Evolutionary conservation across 2,329 filamentous ascomycete species (phyloP).

Genomic region (Talaromyces sp.): DNA sequence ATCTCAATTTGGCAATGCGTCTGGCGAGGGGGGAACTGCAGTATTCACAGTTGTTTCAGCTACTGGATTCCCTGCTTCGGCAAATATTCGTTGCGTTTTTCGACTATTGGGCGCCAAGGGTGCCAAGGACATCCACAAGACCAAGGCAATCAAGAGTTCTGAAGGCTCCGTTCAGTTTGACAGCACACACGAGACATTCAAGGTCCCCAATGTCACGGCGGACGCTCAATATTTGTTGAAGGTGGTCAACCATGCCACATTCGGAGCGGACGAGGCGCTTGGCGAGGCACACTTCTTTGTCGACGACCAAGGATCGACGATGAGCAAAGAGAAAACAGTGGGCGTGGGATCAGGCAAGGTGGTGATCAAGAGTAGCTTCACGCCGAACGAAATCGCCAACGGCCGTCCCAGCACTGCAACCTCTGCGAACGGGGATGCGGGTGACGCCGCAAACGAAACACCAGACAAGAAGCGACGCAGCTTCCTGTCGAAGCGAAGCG

Average conservation of each 20-base stretch:
- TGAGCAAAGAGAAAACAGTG: conserved; percentile 65
- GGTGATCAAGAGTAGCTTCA: conserved; percentile 67
- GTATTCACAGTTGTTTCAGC: conserved; percentile 75
- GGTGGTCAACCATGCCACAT: conserved; percentile 78
- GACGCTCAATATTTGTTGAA: conserved; percentile 82
- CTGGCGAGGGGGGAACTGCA: conserved; percentile 65
- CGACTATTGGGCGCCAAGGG: conserved; percentile 61
- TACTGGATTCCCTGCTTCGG: conserved; percentile 65
- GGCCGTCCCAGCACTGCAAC: conserved; percentile 31
- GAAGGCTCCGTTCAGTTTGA: conserved; percentile 63
- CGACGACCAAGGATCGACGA: conserved; percentile 65
- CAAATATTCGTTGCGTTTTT: conserved; percentile 73
- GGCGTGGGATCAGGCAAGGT: conserved; percentile 68
- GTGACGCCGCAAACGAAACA: conserved; percentile 26
- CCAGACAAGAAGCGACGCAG: conserved; percentile 41
- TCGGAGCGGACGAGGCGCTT: conserved; percentile 75
- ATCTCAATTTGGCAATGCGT: conserved; percentile 40
- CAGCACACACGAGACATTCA: conserved; percentile 63
- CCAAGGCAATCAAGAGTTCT: conserved; percentile 73
- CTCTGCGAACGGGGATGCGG: conserved; percentile 22
- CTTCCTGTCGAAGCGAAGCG: conserved; percentile 40
- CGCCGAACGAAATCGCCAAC: conserved; percentile 40
- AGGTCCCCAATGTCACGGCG: conserved; percentile 62
- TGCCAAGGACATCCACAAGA: conserved; percentile 79
- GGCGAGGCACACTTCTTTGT: conserved; percentile 87